phyloP scores from a whole-genome alignment of 306 rosid genomes.

The Cucurbita maxima region DNA sequence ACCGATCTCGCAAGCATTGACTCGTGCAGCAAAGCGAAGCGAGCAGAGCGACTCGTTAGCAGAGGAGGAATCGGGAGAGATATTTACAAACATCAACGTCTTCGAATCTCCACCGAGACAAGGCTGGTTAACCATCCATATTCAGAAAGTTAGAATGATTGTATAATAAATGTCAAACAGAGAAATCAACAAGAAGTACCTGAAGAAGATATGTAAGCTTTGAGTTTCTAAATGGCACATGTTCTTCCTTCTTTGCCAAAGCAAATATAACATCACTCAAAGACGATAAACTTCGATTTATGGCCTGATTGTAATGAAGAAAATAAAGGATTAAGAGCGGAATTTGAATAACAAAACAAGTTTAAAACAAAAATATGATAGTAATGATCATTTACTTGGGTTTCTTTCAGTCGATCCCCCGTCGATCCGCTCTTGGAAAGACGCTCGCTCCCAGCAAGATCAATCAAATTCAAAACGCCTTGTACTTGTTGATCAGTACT shows the following conservation, averaged over 20 bases:
- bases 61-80: slow-evolving; percentile 68
- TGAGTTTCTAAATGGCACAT: slow-evolving; percentile 85
- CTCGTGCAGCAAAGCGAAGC: slow-evolving; percentile 87
- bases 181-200: slow-evolving; percentile 20
- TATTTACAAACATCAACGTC: slow-evolving; percentile 87
- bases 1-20: slow-evolving; percentile 90
- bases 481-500: slow-evolving; percentile 94
- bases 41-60: slow-evolving; percentile 80
- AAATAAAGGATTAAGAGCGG: slow-evolving; percentile 6
- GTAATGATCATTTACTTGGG: slow-evolving; percentile 47
- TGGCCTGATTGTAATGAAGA: slow-evolving; percentile 39
- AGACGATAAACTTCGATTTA: slow-evolving; percentile 77
- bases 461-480: slow-evolving; percentile 84
- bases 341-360: slow-evolving; percentile 3
- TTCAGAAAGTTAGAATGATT: background rate
- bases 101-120: slow-evolving; percentile 93
- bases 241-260: slow-evolving; percentile 92
- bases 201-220: slow-evolving; percentile 96
- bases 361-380: background rate
- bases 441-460: slow-evolving; percentile 99
- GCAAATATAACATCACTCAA: slow-evolving; percentile 88
- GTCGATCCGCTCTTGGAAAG: slow-evolving; percentile 94
- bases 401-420: slow-evolving; percentile 86
- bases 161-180: background rate
- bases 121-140: slow-evolving; percentile 43